Evolutionary conservation across 169 alveolate species (phyloP).

Genomic region (Perkinsus chesapeaki): DNA sequence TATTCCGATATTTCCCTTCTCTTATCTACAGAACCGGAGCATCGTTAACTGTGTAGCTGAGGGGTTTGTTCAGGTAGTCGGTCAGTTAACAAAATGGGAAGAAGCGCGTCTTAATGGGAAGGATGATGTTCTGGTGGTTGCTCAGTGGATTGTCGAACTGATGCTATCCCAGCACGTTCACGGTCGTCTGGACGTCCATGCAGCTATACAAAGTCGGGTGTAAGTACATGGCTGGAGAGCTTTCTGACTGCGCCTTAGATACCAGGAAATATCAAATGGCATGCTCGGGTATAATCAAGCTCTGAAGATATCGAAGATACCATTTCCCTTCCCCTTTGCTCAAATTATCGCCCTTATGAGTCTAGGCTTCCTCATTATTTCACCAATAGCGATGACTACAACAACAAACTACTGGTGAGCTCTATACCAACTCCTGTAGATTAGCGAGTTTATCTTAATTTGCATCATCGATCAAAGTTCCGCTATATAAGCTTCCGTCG

Average conservation of each 20-base stretch:
- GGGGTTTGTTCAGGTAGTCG: background rate
- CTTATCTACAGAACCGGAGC: too few relatives aligned
- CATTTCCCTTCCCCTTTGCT: background rate
- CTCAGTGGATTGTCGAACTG: background rate
- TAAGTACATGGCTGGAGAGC: too few relatives aligned
- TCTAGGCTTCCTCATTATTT: background rate
- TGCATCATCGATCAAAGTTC: too few relatives aligned
- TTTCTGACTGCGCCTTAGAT: too few relatives aligned
- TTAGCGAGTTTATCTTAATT: too few relatives aligned
- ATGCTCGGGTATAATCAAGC: background rate
- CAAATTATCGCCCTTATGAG: background rate
- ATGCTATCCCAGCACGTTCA: background rate
- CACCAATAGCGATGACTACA: background rate
- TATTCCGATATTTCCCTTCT: too few relatives aligned
- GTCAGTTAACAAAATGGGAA: background rate
- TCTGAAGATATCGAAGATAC: background rate
- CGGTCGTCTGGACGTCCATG: background rate
- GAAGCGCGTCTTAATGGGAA: background rate
- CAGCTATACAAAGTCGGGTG: background rate
- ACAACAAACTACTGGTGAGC: background rate
- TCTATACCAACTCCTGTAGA: too few relatives aligned
- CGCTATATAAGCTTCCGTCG: too few relatives aligned
- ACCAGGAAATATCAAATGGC: background rate
- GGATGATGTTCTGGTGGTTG: background rate
- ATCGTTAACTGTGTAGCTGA: too few relatives aligned